phyloP scores from a whole-genome alignment of 192 early-diverging fungal species.

The Allomyces macrogynus region DNA sequence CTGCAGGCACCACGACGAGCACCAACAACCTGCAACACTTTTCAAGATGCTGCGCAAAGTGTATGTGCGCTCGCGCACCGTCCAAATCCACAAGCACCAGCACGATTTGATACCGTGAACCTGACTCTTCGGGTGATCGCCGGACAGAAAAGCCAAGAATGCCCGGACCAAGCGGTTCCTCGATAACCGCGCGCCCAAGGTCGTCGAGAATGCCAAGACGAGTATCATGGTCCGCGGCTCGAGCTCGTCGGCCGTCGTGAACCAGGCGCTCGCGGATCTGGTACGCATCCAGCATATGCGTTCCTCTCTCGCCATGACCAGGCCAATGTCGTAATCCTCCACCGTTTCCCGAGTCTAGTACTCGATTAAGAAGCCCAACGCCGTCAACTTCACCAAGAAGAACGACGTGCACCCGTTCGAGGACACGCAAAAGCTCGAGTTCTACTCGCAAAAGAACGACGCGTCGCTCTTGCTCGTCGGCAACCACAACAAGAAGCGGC shows the following conservation, averaged over 20 bases:
- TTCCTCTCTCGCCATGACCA: no score
- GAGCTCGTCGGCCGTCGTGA: conserved; percentile 64
- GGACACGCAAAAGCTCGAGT: conserved; percentile 72
- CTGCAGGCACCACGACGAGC: no score
- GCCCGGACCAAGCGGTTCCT: conserved; percentile 69
- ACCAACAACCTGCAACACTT: no score
- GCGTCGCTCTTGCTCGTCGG: conserved; percentile 74
- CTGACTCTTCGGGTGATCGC: no score
- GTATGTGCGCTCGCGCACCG: no score
- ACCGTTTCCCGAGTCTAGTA: conserved; percentile 24
- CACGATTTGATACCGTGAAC: no score
- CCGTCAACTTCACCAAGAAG: conserved; percentile 73
- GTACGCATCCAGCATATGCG: no score
- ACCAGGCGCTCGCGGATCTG: conserved; percentile 70
- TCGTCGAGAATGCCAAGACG: conserved; percentile 79
- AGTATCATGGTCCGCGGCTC: conserved; percentile 75
- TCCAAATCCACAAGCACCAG: no score
- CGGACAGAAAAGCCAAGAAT: conserved; percentile 58
- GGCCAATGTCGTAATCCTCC: no score
- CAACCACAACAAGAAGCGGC: conserved; percentile 87
- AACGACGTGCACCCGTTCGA: conserved; percentile 96
- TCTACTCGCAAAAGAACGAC: conserved; percentile 93
- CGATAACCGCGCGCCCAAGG: conserved; percentile 72
- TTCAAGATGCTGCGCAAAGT: no score
- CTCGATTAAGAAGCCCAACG: conserved; percentile 73